These are phyloP conservation scores for Aspergillus awamori DNA, from an alignment of 2,329 filamentous ascomycete genomes.

Conservation along the genomic window DNA sequence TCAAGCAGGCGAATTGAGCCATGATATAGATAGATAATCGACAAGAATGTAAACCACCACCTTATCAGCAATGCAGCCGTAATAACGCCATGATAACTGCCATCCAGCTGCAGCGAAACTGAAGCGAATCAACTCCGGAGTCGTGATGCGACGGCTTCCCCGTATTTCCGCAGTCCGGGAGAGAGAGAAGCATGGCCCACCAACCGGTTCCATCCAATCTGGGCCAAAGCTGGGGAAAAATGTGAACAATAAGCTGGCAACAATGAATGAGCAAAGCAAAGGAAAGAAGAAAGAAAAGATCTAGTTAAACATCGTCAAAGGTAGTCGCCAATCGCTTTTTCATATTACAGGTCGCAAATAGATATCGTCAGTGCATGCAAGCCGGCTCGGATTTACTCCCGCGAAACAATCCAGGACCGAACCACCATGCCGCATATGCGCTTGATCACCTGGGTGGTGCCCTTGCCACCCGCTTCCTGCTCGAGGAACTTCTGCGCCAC, in stretches of 20 bases:
- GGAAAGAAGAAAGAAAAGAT: slow-evolving; percentile 15
- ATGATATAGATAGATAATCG: too few relatives aligned
- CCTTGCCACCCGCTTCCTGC: slow-evolving; percentile 66
- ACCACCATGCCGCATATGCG: slow-evolving; percentile 69
- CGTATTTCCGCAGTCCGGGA: slow-evolving; percentile 11
- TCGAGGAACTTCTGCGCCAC: slow-evolving; percentile 72
- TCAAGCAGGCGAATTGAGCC: too few relatives aligned
- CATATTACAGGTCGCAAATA: slow-evolving; percentile 25
- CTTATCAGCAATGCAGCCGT: slow-evolving; percentile 21
- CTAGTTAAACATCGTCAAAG: slow-evolving; percentile 24
- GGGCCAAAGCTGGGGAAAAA: background rate
- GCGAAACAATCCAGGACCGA: slow-evolving; percentile 56
- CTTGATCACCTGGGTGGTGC: slow-evolving; percentile 73
- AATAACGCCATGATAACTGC: slow-evolving; percentile 25
- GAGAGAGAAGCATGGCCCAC: slow-evolving; percentile 5
- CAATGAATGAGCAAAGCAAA: background rate
- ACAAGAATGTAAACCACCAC: background rate
- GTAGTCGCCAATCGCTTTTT: slow-evolving; percentile 22
- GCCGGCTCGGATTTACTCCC: slow-evolving; percentile 29
- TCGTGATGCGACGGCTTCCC: slow-evolving; percentile 19
- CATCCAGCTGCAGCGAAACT: slow-evolving; percentile 22
- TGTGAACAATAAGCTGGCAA: too few relatives aligned
- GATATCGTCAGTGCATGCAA: slow-evolving; percentile 20
- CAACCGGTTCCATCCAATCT: background rate
- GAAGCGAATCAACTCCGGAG: slow-evolving; percentile 25